phyloP scores from a whole-genome alignment of 192 early-diverging fungal species.

The Chytriomyces hyalinus region DNA sequence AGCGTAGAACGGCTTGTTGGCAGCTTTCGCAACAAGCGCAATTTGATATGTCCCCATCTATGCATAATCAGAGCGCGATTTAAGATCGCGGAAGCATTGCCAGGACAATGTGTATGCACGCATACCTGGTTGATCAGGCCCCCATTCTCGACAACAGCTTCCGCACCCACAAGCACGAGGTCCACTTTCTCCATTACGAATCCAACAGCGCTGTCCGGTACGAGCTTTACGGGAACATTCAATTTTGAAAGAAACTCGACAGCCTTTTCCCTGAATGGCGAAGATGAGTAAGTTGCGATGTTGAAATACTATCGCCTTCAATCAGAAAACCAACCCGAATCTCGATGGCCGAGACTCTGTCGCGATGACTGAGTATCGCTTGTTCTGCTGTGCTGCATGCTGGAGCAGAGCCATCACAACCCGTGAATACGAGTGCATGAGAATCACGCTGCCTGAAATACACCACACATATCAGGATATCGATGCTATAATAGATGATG shows the following conservation, averaged over 20 bases:
- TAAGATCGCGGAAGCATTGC: neutral
- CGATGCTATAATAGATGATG: neutral
- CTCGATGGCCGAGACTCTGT: conserved; percentile 85
- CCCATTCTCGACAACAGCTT: conserved; percentile 97
- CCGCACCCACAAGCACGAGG: conserved; percentile 95
- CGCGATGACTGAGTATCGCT: conserved; percentile 90
- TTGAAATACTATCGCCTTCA: no score
- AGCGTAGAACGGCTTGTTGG: conserved; percentile 91
- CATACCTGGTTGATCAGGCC: conserved; percentile 90
- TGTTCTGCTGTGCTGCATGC: conserved; percentile 73
- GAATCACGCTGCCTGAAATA: conserved; percentile 55
- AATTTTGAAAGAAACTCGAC: conserved; percentile 70
- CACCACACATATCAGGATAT: neutral
- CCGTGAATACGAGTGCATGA: conserved; percentile 95
- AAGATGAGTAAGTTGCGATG: no score
- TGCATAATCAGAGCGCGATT: neutral
- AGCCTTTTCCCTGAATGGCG: conserved; percentile 45
- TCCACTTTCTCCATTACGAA: conserved; percentile 93
- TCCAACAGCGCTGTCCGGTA: conserved; percentile 87
- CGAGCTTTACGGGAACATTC: conserved; percentile 82
- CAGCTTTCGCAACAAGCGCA: conserved; percentile 92
- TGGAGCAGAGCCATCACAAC: conserved; percentile 87
- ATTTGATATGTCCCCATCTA: conserved; percentile 95
- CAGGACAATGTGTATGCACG: conserved; percentile 11
- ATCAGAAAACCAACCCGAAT: conserved; percentile 60